These are phyloP conservation scores for Backusella parvicylindrica DNA, from an alignment of 192 early-diverging fungal species.

Conservation along the genomic window DNA sequence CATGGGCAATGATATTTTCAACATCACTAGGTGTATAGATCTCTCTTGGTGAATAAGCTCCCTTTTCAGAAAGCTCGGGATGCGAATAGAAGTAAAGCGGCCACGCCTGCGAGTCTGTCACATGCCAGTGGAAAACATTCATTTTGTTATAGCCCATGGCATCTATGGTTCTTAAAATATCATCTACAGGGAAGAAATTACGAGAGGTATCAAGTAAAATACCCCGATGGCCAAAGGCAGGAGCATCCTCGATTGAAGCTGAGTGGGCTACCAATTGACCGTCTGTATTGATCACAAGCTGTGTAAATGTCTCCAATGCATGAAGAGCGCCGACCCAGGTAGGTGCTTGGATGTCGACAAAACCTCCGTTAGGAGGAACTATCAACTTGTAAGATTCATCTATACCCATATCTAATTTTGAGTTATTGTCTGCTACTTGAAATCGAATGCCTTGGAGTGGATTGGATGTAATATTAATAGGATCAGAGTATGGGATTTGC, in stretches of 20 bases:
- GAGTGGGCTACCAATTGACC: slow-evolving; percentile 49
- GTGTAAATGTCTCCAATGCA: slow-evolving; percentile 70
- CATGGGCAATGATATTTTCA: slow-evolving; percentile 62
- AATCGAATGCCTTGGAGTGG: slow-evolving; percentile 43
- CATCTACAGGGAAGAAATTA: slow-evolving; percentile 59
- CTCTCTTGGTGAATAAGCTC: slow-evolving; percentile 61
- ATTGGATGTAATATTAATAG: not conserved
- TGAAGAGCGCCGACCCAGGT: slow-evolving; percentile 69
- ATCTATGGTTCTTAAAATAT: slow-evolving; percentile 58
- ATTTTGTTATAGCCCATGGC: slow-evolving; percentile 72
- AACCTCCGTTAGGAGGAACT: slow-evolving; percentile 44
- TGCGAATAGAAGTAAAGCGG: slow-evolving; percentile 59
- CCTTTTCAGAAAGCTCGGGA: slow-evolving; percentile 58
- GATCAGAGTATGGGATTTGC: slow-evolving; percentile 41
- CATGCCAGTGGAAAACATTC: slow-evolving; percentile 79
- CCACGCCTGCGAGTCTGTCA: slow-evolving; percentile 69
- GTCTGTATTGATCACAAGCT: slow-evolving; percentile 50
- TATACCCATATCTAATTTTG: slow-evolving; percentile 49
- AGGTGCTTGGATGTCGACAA: slow-evolving; percentile 51
- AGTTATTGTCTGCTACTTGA: slow-evolving; percentile 39
- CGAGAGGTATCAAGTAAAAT: slow-evolving; percentile 64
- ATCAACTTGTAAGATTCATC: slow-evolving; percentile 71
- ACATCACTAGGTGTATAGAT: slow-evolving; percentile 71
- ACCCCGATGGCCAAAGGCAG: slow-evolving; percentile 64
- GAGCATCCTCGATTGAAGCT: slow-evolving; percentile 57